Base-by-base conservation (phyloP, 805 yeast genomes). In the Wickerhamiella lipophila region DNA sequence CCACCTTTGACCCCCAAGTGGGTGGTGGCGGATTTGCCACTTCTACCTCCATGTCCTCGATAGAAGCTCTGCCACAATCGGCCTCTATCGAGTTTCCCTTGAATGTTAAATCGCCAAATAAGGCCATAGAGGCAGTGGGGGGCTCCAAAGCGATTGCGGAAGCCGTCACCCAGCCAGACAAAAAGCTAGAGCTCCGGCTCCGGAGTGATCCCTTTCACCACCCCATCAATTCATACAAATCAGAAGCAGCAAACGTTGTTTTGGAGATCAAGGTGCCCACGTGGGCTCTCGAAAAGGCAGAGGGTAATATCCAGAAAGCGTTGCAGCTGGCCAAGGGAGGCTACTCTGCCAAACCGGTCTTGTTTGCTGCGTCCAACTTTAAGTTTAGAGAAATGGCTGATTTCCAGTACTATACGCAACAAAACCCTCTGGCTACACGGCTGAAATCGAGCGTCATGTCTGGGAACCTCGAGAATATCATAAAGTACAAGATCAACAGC, bases 311-410 rank as follows among this genome's bases (percentile, higher is more conserved):
- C 0, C 73, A 71, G 16, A 72, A 70, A 44, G 95, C 95, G 0
- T 63, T 87, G 9, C 62, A 64, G 5, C 75, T 81, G 77, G 74
- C 89, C 3, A 69, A 72, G 45, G 56, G 56, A 23, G 29, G 67
- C 77, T 18, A 56, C 71, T 64, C 64, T 21, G 71, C 75, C 1
- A 69, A 70, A 41, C 89, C 95, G 0, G 72, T 75, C 3, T 87
- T 81, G 0, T 73, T 85, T 16, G 69, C 86, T 16, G 77, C 78
- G 56, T 73, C 77, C 50, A 81, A 80, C 15, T 80, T 78, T 58
- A 74, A 82, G 53, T 89, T 89, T 62, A 74, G 95, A 56, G 85
- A 83, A 54, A 76, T 87, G 72, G 79, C 89, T 0, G 97, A 88
- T 64, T 89, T 86, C 62, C 97, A 92, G 62, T 74, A 76, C 54